Base-by-base conservation (phyloP, 1,284 basidiomycete species). In the Exobasidium rhododendri region DNA sequence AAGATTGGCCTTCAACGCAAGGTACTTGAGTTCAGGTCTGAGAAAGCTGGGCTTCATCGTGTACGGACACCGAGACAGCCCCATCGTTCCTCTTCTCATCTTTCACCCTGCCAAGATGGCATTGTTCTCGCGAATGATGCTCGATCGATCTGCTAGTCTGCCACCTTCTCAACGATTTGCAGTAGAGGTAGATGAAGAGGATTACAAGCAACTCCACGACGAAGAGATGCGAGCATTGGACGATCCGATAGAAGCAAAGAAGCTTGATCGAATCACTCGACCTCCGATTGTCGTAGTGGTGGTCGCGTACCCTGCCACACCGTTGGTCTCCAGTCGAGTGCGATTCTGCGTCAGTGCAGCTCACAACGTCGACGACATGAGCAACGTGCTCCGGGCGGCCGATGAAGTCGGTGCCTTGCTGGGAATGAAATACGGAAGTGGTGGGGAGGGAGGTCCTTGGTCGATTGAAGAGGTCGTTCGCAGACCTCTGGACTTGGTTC, bases 331-430 rank as follows among this genome's bases (percentile, higher is more conserved):
- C 1, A 87, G 88, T 49, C 86, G 96, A 24, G 92, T 94, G 44
- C 85, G 94, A 72, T 97, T 97, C 85, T 98, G 96, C 80, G 85
- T 97, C 24, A 92, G 90, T 61, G 90, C 94, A 3, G 84, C 92
- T 58, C 94, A 98, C 83, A 97, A 94, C 62, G 98, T 98, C 83
- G 88, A 93, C 75, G 96, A 99, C 76, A 87, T 98, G 59, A 94
- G 98, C 82, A 83, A 84, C 29, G 82, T 98, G 32, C 83, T 99
- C 49, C 83, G 85, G 46, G 94, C 94, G 4, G 93, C 90, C 77
- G 92, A 97, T 82, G 94, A 97, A 82, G 84, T 98, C 65, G 94
- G 96, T 29, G 87, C 89, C 73, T 78, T 91, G 31, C 83, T 98
- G 61, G 89, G 92, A 79, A 82, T 98, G 81, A 82, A 82, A 70